Base-by-base conservation (phyloP, 2,329 filamentous ascomycete genomes). In the Ceratocystiopsis sp. region DNA sequence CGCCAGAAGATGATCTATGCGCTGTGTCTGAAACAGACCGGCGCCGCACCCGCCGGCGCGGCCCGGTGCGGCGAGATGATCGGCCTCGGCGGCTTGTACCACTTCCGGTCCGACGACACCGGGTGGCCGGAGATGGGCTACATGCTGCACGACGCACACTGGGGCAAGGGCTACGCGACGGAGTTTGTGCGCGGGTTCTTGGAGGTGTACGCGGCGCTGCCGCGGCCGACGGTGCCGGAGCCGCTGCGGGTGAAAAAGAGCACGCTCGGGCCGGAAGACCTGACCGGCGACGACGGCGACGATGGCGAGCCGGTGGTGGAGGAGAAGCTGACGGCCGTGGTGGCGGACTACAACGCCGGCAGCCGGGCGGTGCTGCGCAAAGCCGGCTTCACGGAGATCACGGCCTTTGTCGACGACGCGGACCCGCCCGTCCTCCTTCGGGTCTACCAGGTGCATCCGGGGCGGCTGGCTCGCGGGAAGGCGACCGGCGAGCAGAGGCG, bases 51-150 rank as follows among this genome's bases (percentile, higher is more conserved):
- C 29, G 29, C 29, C 33, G 33, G 13, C 15, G 61, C 57, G 19
- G 67, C 63, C 15, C 65, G 62, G n/a, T 43, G 45, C 37, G 40
- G 39, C 18, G 12, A 15, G 32, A 40, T 77, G 29, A 59, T 77
- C 43, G 67, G 74, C 35, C 52, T 64, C 15, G 66, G 70, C 33
- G 67, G 71, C 25, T 60, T 59, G 45, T 60, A 66, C 48, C 50
- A 48, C 45, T 40, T 52, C 35, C 40, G 48, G 29, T 57, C 60
- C 46, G 50, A 57, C 42, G 53, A 64, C 5, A 29, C 25, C 16
- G 70, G 69, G 40, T 75, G 71, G 71, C 72, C 73, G 2, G 71
- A 69, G 51, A 43, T 76, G 21, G 74, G 74, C 18, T 79, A 78
- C 54, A 65, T 75, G 59, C 55, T 78, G 42, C 57, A 62, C 40